These are phyloP conservation scores for Aristolochia californica DNA, from an alignment of 164 flowering plant genomes.

Conservation along the genomic window DNA sequence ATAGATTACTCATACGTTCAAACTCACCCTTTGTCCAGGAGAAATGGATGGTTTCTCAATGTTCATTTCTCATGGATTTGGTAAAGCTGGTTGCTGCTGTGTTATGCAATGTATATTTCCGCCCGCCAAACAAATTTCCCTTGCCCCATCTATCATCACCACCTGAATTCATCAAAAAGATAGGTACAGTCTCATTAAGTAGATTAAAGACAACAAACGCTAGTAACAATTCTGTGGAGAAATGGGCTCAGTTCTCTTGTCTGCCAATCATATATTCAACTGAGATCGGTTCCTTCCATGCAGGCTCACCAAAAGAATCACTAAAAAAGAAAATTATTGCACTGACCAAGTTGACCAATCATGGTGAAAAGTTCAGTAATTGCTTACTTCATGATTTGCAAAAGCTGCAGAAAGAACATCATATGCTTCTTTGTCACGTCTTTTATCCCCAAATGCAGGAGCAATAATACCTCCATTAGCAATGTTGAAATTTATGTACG, in stretches of 20 bases:
- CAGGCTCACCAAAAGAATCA: too few relatives aligned
- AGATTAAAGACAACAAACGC: background rate
- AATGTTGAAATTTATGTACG: conserved; percentile 87
- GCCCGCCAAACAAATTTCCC: conserved; percentile 81
- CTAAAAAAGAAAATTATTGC: too few relatives aligned
- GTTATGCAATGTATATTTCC: conserved; percentile 97
- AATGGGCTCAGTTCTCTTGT: background rate
- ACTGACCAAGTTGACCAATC: too few relatives aligned
- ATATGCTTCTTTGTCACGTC: conserved; percentile 76
- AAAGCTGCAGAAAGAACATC: conserved; percentile 60
- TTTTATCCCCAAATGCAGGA: conserved; percentile 82
- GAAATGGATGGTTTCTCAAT: too few relatives aligned
- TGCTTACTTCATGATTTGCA: conserved; percentile 60
- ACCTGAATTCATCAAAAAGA: conserved; percentile 34
- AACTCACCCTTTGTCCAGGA: too few relatives aligned
- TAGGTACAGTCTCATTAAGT: background rate
- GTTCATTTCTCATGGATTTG: too few relatives aligned
- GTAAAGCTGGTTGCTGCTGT: conserved; percentile 74
- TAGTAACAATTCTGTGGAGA: background rate
- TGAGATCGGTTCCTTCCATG: too few relatives aligned
- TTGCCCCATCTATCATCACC: conserved; percentile 71
- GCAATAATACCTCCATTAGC: conserved; percentile 79
- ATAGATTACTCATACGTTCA: too few relatives aligned
- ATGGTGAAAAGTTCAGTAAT: background rate
- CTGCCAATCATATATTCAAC: too few relatives aligned